A percentile compares a stretch with the other conserved stretches of the same genome.
These are phyloP conservation scores for Amorphotheca resinae DNA, from an alignment of 495 filamentous ascomycete genomes.

Conservation along the genomic window DNA sequence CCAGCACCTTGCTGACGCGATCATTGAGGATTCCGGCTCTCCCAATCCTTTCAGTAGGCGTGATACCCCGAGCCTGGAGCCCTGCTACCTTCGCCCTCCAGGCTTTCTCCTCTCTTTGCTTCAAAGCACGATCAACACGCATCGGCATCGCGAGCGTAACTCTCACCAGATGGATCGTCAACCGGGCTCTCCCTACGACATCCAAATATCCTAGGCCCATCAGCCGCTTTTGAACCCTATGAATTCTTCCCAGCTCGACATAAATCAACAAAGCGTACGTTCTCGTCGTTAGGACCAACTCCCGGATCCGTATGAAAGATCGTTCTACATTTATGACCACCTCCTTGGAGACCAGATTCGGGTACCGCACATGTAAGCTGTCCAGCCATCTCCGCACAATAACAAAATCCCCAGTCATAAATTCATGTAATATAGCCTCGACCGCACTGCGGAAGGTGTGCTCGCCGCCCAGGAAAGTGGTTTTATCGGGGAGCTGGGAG, in stretches of 20 bases:
- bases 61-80: constrained; percentile 22
- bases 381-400: constrained; percentile 26
- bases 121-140: constrained; percentile 30
- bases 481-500: constrained; percentile 17
- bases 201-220: constrained; percentile 29
- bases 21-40: constrained; percentile 27
- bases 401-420: constrained; percentile 29
- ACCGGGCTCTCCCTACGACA: constrained; percentile 25
- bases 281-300: constrained; percentile 29
- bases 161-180: constrained; percentile 29
- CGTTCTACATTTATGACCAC: constrained; percentile 28
- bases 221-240: constrained; percentile 29
- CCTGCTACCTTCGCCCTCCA: constrained; percentile 28
- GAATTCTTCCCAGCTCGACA: constrained; percentile 29
- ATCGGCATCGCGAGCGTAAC: constrained; percentile 31
- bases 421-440: constrained; percentile 28
- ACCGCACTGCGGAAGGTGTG: constrained; percentile 29
- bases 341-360: constrained; percentile 27
- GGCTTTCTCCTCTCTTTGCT: constrained; percentile 26
- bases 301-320: constrained; percentile 25
- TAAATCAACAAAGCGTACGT: constrained; percentile 29
- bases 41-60: constrained; percentile 11
- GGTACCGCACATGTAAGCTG: constrained; percentile 25
- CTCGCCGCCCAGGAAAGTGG: constrained; percentile 25
- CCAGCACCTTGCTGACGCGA: constrained; percentile 26